Evolutionary conservation across 1,284 basidiomycete genomes (phyloP), one percentile per base, ranked within the genome.

Genomic region (Kwoniella shivajii): DNA sequence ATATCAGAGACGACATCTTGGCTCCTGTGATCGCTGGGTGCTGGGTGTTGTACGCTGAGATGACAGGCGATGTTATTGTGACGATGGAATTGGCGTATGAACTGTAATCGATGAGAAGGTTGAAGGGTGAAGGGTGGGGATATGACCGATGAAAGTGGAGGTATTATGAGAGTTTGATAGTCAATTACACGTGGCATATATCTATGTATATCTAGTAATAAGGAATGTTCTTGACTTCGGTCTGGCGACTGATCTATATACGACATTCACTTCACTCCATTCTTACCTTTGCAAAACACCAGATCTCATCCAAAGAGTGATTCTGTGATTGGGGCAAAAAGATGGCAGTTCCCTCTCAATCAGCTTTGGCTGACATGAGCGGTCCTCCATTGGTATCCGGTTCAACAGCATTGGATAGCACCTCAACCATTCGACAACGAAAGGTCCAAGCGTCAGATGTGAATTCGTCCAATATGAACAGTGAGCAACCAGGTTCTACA

Each of bases 1-100:
- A 26, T 18, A 71, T 56, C 24, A 73, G 63, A 4, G 71, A 59
- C 20, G 65, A 54, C 66, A 68, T 69, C 10, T 13, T 37, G 56
- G 3, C 20, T 16, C 6, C 10, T 22, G 4, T 10, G n/a, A 11
- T 22, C 6, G 16, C 41, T 14, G 41, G 31, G 29, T 41, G 3
- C 22, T 43, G n/a, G n/a, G n/a, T n/a, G n/a, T n/a, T n/a, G n/a
- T n/a, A n/a, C n/a, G n/a, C n/a, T n/a, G n/a, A n/a, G n/a, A n/a
- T n/a, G n/a, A n/a, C n/a, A 7, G 13, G 6, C 29, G 31, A 34
- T 30, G 6, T 16, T 6, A 13, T 36, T 24, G 34, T 20, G 18
- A 14, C 16, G 38, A 41, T 29, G 27, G 27, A 24, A 31, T 1
- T 30, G 27, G n/a, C 4, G 30, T 6, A 22, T 47, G 18, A 10